phyloP scores from a whole-genome alignment of 2,329 filamentous ascomycete genomes.

The Aureobasidium zeae region DNA sequence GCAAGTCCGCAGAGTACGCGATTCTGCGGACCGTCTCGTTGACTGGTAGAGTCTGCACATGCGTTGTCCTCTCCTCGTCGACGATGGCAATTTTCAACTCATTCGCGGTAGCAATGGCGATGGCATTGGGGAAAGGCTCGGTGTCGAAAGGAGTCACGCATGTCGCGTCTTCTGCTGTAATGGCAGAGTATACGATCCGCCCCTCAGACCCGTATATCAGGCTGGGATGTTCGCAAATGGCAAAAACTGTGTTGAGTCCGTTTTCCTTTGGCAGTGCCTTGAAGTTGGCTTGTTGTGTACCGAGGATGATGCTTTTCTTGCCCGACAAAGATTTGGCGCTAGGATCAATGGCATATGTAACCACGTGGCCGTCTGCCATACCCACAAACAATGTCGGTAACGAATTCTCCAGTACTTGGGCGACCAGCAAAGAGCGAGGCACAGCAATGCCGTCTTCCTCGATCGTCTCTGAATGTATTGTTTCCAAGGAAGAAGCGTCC shows the following conservation, averaged over 20 bases:
- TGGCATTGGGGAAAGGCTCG: slow-evolving; percentile 67
- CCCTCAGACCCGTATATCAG: slow-evolving; percentile 86
- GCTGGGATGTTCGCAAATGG: slow-evolving; percentile 87
- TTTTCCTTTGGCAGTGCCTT: slow-evolving; percentile 61
- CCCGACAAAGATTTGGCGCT: slow-evolving; percentile 55
- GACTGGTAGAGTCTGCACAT: slow-evolving; percentile 71
- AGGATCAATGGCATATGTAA: slow-evolving; percentile 66
- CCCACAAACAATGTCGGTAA: slow-evolving; percentile 75
- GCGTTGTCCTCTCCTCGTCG: slow-evolving; percentile 76
- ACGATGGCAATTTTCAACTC: slow-evolving; percentile 73
- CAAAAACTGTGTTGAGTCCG: slow-evolving; percentile 71
- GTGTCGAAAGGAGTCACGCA: slow-evolving; percentile 76
- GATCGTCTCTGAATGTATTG: slow-evolving; percentile 53
- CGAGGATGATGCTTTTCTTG: slow-evolving; percentile 73
- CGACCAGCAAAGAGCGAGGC: slow-evolving; percentile 71
- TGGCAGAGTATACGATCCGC: slow-evolving; percentile 82
- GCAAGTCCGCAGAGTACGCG: slow-evolving; percentile 70
- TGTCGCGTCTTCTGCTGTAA: slow-evolving; percentile 78
- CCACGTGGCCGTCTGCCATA: slow-evolving; percentile 84
- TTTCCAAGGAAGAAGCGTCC: slow-evolving; percentile 55
- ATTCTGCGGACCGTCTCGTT: slow-evolving; percentile 77
- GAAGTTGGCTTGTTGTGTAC: slow-evolving; percentile 74
- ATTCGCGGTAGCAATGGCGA: slow-evolving; percentile 67
- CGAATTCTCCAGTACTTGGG: slow-evolving; percentile 59
- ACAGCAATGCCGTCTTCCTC: slow-evolving; percentile 62